A percentile compares a stretch with the other conserved stretches of the same genome.
phyloP scores from a whole-genome alignment of 2,329 filamentous ascomycete species.

The Xylaria sp. region DNA sequence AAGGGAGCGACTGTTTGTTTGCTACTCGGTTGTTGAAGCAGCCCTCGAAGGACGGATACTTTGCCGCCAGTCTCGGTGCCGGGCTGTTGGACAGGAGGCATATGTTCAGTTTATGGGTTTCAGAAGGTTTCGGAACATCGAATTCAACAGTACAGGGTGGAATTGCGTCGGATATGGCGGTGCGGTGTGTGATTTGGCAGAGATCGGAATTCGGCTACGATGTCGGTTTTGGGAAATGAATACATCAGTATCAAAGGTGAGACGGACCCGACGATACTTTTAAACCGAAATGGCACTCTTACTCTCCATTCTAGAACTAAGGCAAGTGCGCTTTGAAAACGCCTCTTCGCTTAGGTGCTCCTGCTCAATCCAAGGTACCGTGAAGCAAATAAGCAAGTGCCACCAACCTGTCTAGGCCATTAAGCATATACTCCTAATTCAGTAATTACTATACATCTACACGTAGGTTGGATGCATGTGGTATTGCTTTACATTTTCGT shows the following conservation, averaged over 20 bases:
- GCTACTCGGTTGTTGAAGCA: conserved; percentile 36
- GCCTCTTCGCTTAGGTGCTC: background rate
- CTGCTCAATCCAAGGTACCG: conserved; percentile 1
- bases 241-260: background rate
- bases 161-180: background rate
- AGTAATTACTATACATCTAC: background rate
- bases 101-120: conserved; percentile 4
- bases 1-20: conserved; percentile 35
- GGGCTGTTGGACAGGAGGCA: conserved; percentile 34
- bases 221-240: background rate
- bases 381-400: background rate
- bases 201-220: background rate
- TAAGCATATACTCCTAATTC: too few species aligned
- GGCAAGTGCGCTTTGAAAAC: conserved; percentile 3
- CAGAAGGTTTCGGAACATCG: background rate
- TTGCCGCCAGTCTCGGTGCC: conserved; percentile 20
- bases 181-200: background rate
- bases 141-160: background rate
- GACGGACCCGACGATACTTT: background rate
- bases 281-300: background rate
- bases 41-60: conserved; percentile 25
- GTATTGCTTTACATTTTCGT: background rate
- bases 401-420: background rate
- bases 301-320: background rate
- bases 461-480: background rate